phyloP scores from a whole-genome alignment of 129 eudicot species.

The Deinandra increscens region DNA sequence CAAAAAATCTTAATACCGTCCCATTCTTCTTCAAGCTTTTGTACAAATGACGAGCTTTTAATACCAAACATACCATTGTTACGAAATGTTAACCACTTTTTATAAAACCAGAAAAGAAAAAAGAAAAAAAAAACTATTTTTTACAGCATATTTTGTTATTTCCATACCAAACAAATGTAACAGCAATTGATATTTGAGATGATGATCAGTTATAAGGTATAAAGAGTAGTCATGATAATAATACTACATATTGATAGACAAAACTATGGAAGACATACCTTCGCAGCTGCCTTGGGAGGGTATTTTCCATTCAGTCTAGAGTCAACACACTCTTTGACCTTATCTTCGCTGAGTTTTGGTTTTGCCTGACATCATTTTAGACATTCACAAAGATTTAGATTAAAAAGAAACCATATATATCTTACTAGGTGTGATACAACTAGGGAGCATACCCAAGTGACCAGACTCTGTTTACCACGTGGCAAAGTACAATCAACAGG shows the following conservation, averaged over 20 bases:
- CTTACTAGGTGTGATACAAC: not conserved
- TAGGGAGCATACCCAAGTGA: constrained; percentile 55
- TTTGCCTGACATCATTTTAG: constrained; percentile 49
- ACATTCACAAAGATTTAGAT: not conserved
- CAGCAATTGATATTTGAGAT: no score
- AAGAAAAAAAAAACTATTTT: no score
- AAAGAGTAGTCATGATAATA: no score
- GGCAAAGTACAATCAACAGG: constrained; percentile 74
- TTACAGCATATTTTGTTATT: not conserved
- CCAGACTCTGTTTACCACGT: constrained; percentile 74
- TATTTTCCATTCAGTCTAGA: constrained; percentile 54
- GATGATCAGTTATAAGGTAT: no score
- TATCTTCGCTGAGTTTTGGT: constrained; percentile 76
- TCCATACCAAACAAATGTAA: not conserved
- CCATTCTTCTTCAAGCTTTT: no score
- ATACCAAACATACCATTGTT: no score
- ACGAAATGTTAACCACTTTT: no score
- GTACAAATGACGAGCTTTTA: no score
- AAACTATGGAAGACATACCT: constrained; percentile 36
- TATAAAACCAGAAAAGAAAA: no score
- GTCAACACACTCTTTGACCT: constrained; percentile 73
- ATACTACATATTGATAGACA: no score
- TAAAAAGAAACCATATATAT: not conserved
- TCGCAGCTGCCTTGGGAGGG: constrained; percentile 74
- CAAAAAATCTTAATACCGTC: no score